These are phyloP conservation scores for Zymoseptoria crescenta DNA, from an alignment of 2,329 filamentous ascomycete genomes.

Conservation along the genomic window DNA sequence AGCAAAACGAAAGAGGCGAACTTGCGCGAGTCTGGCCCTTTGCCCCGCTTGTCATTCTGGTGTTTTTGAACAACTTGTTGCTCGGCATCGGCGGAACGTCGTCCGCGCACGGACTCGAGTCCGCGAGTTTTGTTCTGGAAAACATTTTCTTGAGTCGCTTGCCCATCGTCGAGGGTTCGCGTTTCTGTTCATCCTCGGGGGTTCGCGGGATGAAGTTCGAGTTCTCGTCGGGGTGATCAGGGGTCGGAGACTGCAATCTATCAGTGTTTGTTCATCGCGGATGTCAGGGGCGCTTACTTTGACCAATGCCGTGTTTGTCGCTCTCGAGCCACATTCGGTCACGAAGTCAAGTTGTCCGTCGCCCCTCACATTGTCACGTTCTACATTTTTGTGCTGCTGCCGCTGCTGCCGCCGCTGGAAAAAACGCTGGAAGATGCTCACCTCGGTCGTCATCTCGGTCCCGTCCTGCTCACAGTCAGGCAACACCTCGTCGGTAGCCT, in stretches of 20 bases:
- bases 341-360: background rate
- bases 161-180: background rate
- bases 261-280: background rate
- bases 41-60: no score
- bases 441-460: background rate
- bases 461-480: background rate
- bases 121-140: background rate
- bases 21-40: background rate
- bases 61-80: no score
- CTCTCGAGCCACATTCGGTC: background rate
- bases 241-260: background rate
- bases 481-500: background rate
- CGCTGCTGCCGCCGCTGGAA: background rate
- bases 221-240: background rate
- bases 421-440: background rate
- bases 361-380: background rate
- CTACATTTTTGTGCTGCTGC: background rate
- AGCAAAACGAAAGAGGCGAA: background rate
- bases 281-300: background rate
- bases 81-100: background rate
- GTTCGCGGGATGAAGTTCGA: background rate
- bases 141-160: background rate
- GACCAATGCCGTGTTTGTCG: background rate
- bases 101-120: background rate
- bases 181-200: background rate